These are phyloP conservation scores for Physcomitrellopsis africana DNA, from an alignment of 225 moss, liverwort and hornwort genomes.

Conservation along the genomic window DNA sequence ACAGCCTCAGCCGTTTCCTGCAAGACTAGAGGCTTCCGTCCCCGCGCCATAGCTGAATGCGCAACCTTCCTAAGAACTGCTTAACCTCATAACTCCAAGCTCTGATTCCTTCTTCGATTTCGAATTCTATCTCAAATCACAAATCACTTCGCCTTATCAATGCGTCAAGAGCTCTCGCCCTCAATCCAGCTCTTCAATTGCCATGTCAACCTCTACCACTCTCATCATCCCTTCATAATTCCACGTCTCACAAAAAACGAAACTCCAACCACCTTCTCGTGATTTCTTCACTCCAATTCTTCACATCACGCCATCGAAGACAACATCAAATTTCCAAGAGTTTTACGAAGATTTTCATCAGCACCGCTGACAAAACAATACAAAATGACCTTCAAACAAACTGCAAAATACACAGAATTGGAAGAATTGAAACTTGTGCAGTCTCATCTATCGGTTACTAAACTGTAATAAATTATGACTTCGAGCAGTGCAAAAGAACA, in stretches of 20 bases:
- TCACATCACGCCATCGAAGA: neutral
- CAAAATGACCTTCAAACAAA: no score
- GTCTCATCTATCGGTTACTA: no score
- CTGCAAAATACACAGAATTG: no score
- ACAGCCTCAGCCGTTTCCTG: slow-evolving; percentile 49
- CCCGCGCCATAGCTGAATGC: slow-evolving; percentile 49
- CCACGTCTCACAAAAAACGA: neutral
- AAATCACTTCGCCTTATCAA: neutral
- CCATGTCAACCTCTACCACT: neutral
- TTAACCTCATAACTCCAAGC: neutral
- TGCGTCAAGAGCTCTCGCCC: neutral
- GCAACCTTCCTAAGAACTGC: neutral
- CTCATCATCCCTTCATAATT: neutral
- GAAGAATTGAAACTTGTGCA: no score
- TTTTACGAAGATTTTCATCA: neutral
- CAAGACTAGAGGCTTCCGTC: slow-evolving; percentile 55
- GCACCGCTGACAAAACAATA: no score
- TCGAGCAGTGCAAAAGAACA: no score
- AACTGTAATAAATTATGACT: no score
- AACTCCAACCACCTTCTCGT: neutral
- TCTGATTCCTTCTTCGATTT: neutral
- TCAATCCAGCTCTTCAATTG: neutral
- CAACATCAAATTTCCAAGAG: neutral
- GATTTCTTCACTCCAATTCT: neutral
- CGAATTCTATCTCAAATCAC: neutral